Conservation (phyloP, 805 yeast species). For the Yamadazyma insecticola region DNA sequence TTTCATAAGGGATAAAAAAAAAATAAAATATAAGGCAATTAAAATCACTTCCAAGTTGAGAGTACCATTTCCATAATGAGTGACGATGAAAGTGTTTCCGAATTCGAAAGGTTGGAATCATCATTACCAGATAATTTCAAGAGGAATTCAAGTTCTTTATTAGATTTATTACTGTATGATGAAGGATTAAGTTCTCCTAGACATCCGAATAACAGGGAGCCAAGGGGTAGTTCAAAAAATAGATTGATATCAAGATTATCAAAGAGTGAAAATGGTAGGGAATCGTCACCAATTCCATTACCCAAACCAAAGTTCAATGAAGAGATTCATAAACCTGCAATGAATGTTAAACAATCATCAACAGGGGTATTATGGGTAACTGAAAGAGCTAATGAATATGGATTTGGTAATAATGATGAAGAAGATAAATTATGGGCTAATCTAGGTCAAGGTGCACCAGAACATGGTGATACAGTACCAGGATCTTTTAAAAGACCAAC, state of each 20-base stretch:
- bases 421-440: conserved; percentile 48
- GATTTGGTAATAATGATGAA: conserved; percentile 33
- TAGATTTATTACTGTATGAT: conserved; percentile 24
- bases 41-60: too few relatives aligned
- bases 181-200: conserved; percentile 15
- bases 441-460: conserved; percentile 64
- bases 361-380: conserved; percentile 66
- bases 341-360: conserved; percentile 54
- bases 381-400: conserved; percentile 55
- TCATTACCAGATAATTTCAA: conserved; percentile 37
- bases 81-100: conserved; percentile 15
- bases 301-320: conserved; percentile 44
- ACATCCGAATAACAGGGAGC: conserved; percentile 14
- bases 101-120: conserved; percentile 39
- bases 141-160: conserved; percentile 33
- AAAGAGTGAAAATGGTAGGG: conserved; percentile 30
- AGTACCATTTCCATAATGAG: conserved; percentile 2
- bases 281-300: conserved; percentile 45
- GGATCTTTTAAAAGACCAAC: conserved; percentile 56
- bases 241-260: conserved; percentile 25
- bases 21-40: too few relatives aligned
- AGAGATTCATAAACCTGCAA: conserved; percentile 50
- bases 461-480: conserved; percentile 53
- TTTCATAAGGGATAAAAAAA: too few relatives aligned
- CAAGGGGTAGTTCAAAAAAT: conserved; percentile 10